Percentiles rank a stretch among this genome's conserved stretches.
These are phyloP conservation scores for Phlyctochytrium bullatum DNA, from an alignment of 192 early-diverging fungal species.

Conservation along the genomic window DNA sequence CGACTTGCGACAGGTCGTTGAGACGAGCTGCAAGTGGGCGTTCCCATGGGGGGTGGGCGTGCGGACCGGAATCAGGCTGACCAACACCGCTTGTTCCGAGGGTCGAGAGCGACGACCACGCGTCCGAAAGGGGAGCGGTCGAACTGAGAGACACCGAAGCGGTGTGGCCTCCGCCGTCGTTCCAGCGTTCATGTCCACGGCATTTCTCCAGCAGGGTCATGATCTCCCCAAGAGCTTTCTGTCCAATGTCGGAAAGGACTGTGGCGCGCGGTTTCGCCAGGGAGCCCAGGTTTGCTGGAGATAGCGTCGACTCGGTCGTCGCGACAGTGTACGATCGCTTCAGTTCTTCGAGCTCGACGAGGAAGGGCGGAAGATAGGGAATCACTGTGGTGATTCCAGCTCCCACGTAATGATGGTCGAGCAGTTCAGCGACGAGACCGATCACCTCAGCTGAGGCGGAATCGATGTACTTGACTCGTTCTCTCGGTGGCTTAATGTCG, in stretches of 20 bases:
- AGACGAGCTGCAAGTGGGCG: neutral
- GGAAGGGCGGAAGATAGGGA: slow-evolving; percentile 29
- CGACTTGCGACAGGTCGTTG: neutral
- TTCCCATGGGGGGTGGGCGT: neutral
- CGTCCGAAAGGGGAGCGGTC: neutral
- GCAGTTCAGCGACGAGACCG: slow-evolving; percentile 25
- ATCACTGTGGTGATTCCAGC: slow-evolving; percentile 20
- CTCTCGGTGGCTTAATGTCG: too few species aligned
- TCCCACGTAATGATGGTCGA: slow-evolving; percentile 29
- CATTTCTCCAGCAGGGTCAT: neutral
- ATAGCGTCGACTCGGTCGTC: neutral
- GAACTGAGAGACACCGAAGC: neutral
- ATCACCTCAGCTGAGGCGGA: slow-evolving; percentile 14
- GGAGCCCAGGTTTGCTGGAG: neutral
- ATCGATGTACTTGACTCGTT: neutral
- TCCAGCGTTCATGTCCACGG: slow-evolving; percentile 5
- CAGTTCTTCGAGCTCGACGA: slow-evolving; percentile 27
- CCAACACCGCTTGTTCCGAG: neutral
- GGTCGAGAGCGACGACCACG: neutral
- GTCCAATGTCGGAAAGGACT: slow-evolving; percentile 7
- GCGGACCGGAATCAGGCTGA: neutral
- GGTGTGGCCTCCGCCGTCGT: neutral
- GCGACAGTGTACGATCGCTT: slow-evolving; percentile 30
- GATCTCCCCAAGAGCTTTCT: neutral
- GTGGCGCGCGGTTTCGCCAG: neutral